These are phyloP conservation scores for Umbilicus rupestris DNA, from an alignment of 164 flowering plant species.

Conservation along the genomic window DNA sequence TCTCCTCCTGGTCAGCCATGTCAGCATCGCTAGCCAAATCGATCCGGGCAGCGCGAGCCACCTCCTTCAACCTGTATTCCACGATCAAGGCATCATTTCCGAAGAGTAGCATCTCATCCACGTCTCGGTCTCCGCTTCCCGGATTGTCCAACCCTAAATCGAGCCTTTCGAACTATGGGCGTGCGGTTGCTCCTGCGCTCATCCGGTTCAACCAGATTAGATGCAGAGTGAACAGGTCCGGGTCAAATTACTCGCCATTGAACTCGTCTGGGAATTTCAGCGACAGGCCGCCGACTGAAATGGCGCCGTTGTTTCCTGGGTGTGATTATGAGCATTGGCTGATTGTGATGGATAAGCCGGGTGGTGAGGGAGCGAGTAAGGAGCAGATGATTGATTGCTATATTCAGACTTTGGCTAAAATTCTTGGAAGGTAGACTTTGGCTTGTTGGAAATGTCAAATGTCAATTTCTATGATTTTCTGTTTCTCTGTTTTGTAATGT, in stretches of 20 bases:
- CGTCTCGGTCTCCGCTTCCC: slow-evolving; percentile 8
- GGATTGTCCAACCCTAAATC: slow-evolving; percentile 2
- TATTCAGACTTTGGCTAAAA: slow-evolving; percentile 22
- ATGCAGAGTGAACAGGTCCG: slow-evolving; percentile 14
- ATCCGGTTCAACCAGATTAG: slow-evolving; percentile 3
- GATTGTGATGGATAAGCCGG: slow-evolving; percentile 28
- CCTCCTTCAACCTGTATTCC: background rate
- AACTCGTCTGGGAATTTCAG: slow-evolving; percentile 18
- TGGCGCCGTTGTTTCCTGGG: slow-evolving; percentile 28
- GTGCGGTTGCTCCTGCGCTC: slow-evolving; percentile 2
- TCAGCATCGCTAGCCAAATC: slow-evolving; percentile 12
- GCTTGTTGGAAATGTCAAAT: background rate
- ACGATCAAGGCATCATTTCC: background rate
- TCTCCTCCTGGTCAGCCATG: background rate
- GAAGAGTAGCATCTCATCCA: background rate
- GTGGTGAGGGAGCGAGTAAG: slow-evolving; percentile 25
- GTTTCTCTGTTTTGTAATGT: background rate
- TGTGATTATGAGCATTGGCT: slow-evolving; percentile 30
- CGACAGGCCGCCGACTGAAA: slow-evolving; percentile 25
- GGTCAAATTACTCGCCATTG: slow-evolving; percentile 20
- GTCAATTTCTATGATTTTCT: background rate
- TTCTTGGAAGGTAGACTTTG: slow-evolving; percentile 24
- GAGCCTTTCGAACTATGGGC: background rate
- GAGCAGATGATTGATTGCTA: slow-evolving; percentile 27
- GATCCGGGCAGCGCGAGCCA: slow-evolving; percentile 6